A percentile compares a stretch with the other conserved stretches of the same genome.
phyloP scores from a whole-genome alignment of 768 basidiomycete genomes.

The Plicaturopsis crispa region DNA sequence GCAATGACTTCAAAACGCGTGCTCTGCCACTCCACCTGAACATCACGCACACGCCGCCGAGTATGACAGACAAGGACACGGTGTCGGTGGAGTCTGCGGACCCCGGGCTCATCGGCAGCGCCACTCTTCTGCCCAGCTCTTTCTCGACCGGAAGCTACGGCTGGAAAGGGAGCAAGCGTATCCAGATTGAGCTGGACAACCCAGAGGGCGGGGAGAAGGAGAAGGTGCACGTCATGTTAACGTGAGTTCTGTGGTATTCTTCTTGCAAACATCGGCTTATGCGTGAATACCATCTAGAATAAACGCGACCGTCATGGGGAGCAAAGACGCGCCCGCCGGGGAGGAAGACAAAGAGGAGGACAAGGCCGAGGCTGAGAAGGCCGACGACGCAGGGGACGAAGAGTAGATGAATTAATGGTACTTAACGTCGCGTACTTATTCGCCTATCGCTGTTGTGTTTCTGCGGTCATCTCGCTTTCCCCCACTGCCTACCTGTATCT shows the following conservation, averaged over 20 bases:
- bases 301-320: slow-evolving; percentile 70
- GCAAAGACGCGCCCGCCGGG: slow-evolving; percentile 41
- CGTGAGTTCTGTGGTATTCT: slow-evolving; percentile 34
- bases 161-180: slow-evolving; percentile 72
- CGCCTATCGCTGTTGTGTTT: no score
- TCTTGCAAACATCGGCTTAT: not conserved
- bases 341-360: slow-evolving; percentile 17
- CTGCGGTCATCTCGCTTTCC: no score
- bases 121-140: slow-evolving; percentile 47
- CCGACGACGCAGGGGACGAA: slow-evolving; percentile 16
- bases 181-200: slow-evolving; percentile 56
- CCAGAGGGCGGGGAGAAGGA: slow-evolving; percentile 45
- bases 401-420: no score
- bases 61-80: slow-evolving; percentile 25
- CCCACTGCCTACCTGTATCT: no score
- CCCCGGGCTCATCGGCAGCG: slow-evolving; percentile 51
- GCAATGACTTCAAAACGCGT: slow-evolving; percentile 49
- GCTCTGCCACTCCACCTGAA: slow-evolving; percentile 65
- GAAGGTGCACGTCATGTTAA: slow-evolving; percentile 67
- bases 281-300: slow-evolving; percentile 34
- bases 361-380: slow-evolving; percentile 18
- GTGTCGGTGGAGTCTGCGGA: slow-evolving; percentile 33
- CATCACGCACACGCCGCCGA: slow-evolving; percentile 59
- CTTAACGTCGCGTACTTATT: no score
- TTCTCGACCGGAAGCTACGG: slow-evolving; percentile 78